phyloP scores from a whole-genome alignment of 306 rosid genomes.

The Trifolium pratense region DNA sequence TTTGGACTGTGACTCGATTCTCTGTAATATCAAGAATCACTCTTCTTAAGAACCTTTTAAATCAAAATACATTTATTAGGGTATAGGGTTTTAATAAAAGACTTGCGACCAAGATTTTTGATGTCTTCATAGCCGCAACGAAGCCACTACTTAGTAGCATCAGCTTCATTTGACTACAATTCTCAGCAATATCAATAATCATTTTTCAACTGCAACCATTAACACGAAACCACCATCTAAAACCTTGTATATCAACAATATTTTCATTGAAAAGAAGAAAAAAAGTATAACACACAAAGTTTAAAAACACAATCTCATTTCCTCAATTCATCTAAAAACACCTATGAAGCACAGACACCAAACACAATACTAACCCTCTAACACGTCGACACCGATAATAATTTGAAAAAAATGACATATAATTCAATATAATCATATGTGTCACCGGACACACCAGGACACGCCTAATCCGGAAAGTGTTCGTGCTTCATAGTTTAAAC shows the following conservation, averaged over 20 bases:
- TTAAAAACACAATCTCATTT: slow-evolving; percentile 19
- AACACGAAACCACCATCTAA: not conserved
- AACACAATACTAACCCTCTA: no score
- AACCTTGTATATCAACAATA: not conserved
- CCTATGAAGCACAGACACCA: no score
- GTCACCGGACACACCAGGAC: no score
- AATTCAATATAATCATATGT: no score
- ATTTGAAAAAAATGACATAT: no score
- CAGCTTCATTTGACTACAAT: not conserved
- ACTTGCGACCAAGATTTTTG: not conserved
- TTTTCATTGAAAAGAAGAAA: slow-evolving; percentile 2
- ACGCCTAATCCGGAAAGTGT: no score
- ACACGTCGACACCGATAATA: no score
- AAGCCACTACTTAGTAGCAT: not conserved
- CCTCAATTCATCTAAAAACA: slow-evolving; percentile 9
- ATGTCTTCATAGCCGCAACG: not conserved
- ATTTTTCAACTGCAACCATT: not conserved
- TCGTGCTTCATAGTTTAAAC: not conserved
- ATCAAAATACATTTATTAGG: slow-evolving; percentile 18
- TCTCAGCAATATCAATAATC: not conserved
- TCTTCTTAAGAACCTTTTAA: slow-evolving; percentile 30
- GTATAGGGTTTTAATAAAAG: slow-evolving; percentile 1
- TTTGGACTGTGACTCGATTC: not conserved
- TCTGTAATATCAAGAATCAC: not conserved
- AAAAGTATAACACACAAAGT: not conserved